These are phyloP conservation scores for Microstegium vimineum DNA, from an alignment of 176 grass and related monocot genomes.

Conservation along the genomic window DNA sequence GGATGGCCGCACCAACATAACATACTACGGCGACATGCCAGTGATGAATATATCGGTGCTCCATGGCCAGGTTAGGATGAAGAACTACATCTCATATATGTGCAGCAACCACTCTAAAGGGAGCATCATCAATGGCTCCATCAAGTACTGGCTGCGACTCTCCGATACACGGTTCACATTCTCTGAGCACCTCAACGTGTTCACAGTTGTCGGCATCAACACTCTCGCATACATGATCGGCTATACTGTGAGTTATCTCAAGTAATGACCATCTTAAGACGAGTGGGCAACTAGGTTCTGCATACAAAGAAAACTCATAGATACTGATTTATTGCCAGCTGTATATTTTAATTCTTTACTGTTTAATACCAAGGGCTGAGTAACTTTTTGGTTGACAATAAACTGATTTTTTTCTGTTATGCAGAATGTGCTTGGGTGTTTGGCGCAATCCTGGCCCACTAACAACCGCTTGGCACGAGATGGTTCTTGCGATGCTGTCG, in stretches of 20 bases:
- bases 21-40: background rate
- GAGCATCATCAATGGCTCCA: background rate
- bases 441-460: background rate
- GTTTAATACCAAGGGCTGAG: background rate
- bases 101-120: background rate
- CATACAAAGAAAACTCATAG: background rate
- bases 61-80: background rate
- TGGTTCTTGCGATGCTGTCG: background rate
- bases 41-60: background rate
- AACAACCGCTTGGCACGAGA: background rate
- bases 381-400: background rate
- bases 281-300: background rate
- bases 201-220: background rate
- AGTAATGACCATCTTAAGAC: background rate
- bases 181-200: background rate
- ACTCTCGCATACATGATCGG: background rate
- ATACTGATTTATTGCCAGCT: background rate
- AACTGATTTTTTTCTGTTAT: background rate
- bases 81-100: background rate
- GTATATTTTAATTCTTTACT: background rate
- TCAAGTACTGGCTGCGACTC: accelerated
- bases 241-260: background rate
- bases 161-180: background rate
- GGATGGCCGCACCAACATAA: background rate
- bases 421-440: background rate